Percentiles rank a stretch among this genome's conserved stretches.
Conservation (phyloP, 1,139 yeast species). For the Protomyces pachydermus region DNA sequence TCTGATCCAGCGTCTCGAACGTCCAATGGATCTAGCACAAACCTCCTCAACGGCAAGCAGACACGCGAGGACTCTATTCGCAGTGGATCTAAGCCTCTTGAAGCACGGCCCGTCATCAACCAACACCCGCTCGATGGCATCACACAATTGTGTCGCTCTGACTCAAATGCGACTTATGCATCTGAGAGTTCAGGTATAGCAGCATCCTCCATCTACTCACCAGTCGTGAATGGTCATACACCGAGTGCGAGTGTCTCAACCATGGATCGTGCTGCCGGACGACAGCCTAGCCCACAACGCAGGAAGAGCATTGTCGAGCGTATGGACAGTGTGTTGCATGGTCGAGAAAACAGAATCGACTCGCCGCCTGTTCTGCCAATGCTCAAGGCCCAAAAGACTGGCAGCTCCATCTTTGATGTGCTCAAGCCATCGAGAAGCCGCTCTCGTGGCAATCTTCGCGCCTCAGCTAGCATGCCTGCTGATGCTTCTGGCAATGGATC, state of each 20-base stretch:
- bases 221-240: not conserved
- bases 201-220: constrained; percentile 17
- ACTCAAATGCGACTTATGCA: constrained; percentile 4
- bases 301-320: constrained; percentile 11
- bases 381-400: constrained; percentile 20
- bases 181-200: constrained; percentile 8
- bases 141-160: constrained; percentile 28
- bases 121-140: constrained; percentile 28
- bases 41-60: not conserved
- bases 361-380: not conserved
- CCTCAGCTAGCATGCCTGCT: not conserved
- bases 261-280: not conserved
- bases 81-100: not conserved
- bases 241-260: not conserved
- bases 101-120: constrained; percentile 3
- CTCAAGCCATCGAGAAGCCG: constrained; percentile 37
- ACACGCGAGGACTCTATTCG: not conserved
- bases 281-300: not conserved
- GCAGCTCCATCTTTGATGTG: constrained; percentile 32
- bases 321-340: not conserved
- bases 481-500: constrained; percentile 29
- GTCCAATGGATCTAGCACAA: not conserved
- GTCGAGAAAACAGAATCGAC: not conserved
- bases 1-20: not conserved
- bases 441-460: constrained; percentile 29